Evolutionary conservation across 2,329 filamentous ascomycete species (phyloP).

Genomic region (Cercospora nicotianae): DNA sequence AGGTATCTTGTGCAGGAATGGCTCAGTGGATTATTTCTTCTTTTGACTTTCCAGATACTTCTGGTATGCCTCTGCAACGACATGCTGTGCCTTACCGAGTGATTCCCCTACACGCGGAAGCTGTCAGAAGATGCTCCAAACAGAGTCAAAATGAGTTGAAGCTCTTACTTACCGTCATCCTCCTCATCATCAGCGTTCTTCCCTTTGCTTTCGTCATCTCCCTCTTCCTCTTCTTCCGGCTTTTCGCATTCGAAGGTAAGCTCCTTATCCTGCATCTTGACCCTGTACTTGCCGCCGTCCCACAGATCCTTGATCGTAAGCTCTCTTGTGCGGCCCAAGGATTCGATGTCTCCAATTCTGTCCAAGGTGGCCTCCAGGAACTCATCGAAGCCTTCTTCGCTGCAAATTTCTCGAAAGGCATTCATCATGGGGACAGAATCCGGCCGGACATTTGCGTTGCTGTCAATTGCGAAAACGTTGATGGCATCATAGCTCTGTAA

Average conservation of each 20-base stretch:
- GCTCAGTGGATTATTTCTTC: not conserved
- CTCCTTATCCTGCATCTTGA: conserved; percentile 53
- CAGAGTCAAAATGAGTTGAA: too few species aligned
- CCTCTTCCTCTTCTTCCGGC: conserved; percentile 29
- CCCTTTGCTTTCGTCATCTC: conserved; percentile 26
- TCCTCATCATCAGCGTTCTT: not conserved
- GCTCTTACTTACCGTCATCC: conserved; percentile 7
- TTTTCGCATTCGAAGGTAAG: conserved; percentile 50
- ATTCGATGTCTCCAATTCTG: conserved; percentile 90
- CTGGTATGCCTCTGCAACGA: conserved; percentile 2
- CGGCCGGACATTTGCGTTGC: conserved; percentile 79
- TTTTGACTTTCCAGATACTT: conserved; percentile 8
- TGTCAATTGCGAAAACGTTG: conserved; percentile 94
- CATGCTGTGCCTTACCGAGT: not conserved
- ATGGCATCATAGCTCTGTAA: conserved; percentile 79
- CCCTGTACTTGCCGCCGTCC: conserved; percentile 75
- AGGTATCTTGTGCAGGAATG: not conserved
- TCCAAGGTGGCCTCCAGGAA: conserved; percentile 80
- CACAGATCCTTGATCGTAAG: conserved; percentile 94
- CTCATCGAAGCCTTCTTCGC: conserved; percentile 72
- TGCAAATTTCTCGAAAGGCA: conserved; percentile 83
- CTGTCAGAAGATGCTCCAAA: not conserved
- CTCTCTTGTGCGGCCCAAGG: conserved; percentile 87
- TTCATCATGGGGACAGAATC: conserved; percentile 95
- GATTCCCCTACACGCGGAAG: not conserved